Conservation (phyloP, 352 stramenopile genomes). For the Lagenidium giganteum region DNA sequence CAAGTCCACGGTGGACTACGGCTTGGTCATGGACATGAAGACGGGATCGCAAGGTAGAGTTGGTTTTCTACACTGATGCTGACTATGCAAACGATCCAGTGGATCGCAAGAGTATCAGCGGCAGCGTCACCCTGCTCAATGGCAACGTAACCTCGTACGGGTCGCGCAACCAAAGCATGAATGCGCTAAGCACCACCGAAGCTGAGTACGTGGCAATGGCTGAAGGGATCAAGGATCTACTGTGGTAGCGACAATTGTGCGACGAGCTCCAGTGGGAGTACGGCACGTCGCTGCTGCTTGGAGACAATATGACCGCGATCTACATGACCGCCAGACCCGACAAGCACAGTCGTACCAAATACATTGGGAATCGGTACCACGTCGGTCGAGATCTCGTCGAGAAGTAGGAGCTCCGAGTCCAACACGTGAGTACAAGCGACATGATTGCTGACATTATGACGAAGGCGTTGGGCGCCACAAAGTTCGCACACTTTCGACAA, state of each 20-base stretch:
- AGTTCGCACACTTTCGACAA: too few relatives aligned
- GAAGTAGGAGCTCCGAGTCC: too few relatives aligned
- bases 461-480: too few relatives aligned
- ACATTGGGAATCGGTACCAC: constrained; percentile 9
- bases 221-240: constrained; percentile 2
- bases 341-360: constrained; percentile 3
- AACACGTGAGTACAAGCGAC: too few relatives aligned
- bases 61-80: constrained; percentile 1
- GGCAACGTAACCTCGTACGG: constrained; percentile 10
- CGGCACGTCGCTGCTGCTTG: background rate
- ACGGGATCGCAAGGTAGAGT: background rate
- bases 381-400: too few relatives aligned
- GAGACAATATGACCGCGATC: constrained; percentile 1
- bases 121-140: constrained; percentile 6
- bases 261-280: constrained; percentile 1
- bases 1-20: background rate
- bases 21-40: constrained; percentile 1
- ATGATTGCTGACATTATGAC: too few relatives aligned
- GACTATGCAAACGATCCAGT: constrained; percentile 10
- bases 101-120: constrained; percentile 7
- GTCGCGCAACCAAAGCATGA: constrained; percentile 10
- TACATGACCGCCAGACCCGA: constrained; percentile 3
- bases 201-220: constrained; percentile 9
- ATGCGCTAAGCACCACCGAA: constrained; percentile 10
- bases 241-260: constrained; percentile 3